Evolutionary conservation across 306 rosid species (phyloP).

Genomic region (Cyamopsis tetragonoloba): DNA sequence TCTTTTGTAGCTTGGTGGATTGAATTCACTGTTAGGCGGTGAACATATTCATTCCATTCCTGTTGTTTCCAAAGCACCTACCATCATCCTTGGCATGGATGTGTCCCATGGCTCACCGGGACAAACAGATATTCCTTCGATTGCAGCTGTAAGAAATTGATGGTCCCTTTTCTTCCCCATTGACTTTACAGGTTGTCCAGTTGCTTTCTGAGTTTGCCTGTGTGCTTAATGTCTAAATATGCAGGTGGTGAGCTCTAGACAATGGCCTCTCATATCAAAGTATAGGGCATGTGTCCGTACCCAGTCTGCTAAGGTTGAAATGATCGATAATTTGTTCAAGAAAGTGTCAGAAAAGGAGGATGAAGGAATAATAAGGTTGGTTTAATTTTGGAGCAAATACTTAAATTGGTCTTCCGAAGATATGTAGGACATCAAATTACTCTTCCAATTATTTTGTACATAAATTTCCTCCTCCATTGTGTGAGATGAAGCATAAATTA

Average conservation of each 20-base stretch:
- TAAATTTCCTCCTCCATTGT: no score
- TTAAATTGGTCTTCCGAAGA: background rate
- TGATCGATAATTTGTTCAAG: constrained; percentile 83
- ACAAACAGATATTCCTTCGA: constrained; percentile 82
- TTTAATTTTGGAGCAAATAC: background rate
- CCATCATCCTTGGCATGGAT: constrained; percentile 90
- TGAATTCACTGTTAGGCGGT: constrained; percentile 67
- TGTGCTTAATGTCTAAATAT: background rate
- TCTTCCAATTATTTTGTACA: no score
- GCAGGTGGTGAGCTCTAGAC: constrained; percentile 86
- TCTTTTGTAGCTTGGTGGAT: constrained; percentile 81
- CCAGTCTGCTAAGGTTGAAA: constrained; percentile 79
- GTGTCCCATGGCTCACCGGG: constrained; percentile 97
- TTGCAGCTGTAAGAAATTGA: constrained; percentile 64
- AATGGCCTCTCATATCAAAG: constrained; percentile 89
- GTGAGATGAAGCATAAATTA: no score
- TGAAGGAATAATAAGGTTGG: constrained; percentile 83
- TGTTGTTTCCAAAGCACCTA: constrained; percentile 67
- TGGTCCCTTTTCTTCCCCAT: background rate
- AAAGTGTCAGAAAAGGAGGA: constrained; percentile 57
- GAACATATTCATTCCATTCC: constrained; percentile 72
- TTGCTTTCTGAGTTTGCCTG: background rate
- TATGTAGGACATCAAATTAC: no score
- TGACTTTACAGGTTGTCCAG: background rate
- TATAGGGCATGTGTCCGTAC: constrained; percentile 86